phyloP scores from a whole-genome alignment of 495 filamentous ascomycete genomes.

The Pyronema domesticum region DNA sequence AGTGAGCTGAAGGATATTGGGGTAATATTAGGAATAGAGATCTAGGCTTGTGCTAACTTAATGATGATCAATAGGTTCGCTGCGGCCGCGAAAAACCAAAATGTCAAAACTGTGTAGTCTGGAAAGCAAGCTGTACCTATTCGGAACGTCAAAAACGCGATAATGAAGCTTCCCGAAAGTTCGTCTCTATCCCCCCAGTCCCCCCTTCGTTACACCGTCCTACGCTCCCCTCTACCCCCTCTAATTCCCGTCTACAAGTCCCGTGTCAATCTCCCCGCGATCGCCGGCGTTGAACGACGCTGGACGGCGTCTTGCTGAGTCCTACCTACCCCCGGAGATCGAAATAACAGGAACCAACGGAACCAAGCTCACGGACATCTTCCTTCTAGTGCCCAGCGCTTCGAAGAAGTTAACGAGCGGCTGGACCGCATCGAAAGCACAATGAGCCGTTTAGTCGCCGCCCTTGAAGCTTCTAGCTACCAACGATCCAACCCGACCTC shows the following conservation, averaged over 20 bases:
- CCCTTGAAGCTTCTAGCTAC: slow-evolving; percentile 8
- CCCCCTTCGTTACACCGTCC: not conserved
- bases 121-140: slow-evolving; percentile 20
- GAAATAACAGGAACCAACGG: not conserved
- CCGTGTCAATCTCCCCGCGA: too few relatives aligned
- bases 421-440: slow-evolving; percentile 21
- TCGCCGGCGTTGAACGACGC: too few relatives aligned
- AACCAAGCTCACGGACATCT: not conserved
- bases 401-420: slow-evolving; percentile 22
- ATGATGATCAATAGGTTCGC: slow-evolving; percentile 9
- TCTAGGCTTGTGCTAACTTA: too few relatives aligned
- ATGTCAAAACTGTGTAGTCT: slow-evolving; percentile 20
- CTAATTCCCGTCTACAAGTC: too few relatives aligned
- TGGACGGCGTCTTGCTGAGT: too few relatives aligned
- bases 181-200: not conserved
- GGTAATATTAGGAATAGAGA: too few relatives aligned
- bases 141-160: slow-evolving; percentile 22
- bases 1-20: too few relatives aligned
- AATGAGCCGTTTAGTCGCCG: slow-evolving; percentile 13
- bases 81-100: slow-evolving; percentile 20
- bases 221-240: too few relatives aligned
- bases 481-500: too few relatives aligned
- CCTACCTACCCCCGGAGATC: not conserved
- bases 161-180: slow-evolving; percentile 22
- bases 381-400: slow-evolving; percentile 16